Evolutionary conservation across 176 grass and related monocot species (phyloP).

Genomic region (Cenchrus americanus): DNA sequence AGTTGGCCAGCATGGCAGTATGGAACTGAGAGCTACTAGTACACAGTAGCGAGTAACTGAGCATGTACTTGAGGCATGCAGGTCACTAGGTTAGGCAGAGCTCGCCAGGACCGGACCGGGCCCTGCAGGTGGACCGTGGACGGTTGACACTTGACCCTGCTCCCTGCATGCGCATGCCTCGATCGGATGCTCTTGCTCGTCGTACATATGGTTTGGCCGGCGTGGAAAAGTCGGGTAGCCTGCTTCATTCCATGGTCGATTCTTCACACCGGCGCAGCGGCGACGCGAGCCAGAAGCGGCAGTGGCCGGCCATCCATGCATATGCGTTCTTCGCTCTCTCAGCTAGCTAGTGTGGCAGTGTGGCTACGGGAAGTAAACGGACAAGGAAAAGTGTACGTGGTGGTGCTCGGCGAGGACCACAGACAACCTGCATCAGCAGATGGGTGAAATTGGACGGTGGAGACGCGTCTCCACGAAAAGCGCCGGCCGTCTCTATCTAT

Average conservation of each 20-base stretch:
- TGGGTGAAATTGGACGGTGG: background rate
- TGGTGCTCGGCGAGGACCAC: background rate
- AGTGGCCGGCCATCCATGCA: background rate
- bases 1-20: too few species aligned
- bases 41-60: background rate
- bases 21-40: background rate
- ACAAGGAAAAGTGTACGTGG: background rate
- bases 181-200: too few species aligned
- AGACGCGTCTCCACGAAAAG: background rate
- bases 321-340: background rate
- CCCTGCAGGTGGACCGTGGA: background rate
- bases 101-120: background rate
- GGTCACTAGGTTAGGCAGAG: conserved; percentile 23
- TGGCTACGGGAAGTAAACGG: background rate
- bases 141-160: conserved; percentile 2
- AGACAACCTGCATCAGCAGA: background rate
- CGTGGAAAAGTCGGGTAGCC: background rate
- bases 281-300: background rate
- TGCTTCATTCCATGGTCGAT: background rate
- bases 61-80: background rate
- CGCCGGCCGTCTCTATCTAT: background rate
- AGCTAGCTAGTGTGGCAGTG: background rate
- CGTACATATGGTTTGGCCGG: too few species aligned
- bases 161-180: too few species aligned
- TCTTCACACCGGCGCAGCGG: background rate